These are phyloP conservation scores for Solanum raphanifolium DNA, from an alignment of 257 asterid genomes.

Conservation along the genomic window DNA sequence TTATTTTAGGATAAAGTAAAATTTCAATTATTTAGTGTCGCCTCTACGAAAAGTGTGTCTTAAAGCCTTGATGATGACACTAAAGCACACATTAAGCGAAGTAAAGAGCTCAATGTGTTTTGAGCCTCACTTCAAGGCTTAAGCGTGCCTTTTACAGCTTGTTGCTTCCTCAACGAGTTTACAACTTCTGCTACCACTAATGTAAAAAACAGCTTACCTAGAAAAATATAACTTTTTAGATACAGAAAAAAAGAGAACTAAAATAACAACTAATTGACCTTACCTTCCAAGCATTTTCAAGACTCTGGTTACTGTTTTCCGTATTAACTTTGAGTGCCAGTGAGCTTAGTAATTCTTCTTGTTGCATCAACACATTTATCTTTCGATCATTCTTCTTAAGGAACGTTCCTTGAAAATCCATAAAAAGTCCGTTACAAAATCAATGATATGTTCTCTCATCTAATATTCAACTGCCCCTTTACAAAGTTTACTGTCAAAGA, in stretches of 20 bases:
- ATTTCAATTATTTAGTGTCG: not conserved
- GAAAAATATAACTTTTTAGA: not conserved
- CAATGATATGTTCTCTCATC: not conserved
- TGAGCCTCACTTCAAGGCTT: not conserved
- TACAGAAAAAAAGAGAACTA: not conserved
- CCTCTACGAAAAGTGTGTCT: not conserved
- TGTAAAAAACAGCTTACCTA: not conserved
- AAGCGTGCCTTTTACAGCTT: not conserved
- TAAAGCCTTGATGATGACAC: not conserved
- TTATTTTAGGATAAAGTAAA: not conserved
- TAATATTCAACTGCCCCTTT: not conserved
- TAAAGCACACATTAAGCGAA: not conserved
- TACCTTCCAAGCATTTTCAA: constrained; percentile 9
- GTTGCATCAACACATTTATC: not conserved
- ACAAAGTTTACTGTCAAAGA: not conserved
- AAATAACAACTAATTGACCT: not conserved
- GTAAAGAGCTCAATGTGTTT: not conserved
- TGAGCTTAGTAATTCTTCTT: constrained; percentile 6
- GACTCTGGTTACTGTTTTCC: not conserved
- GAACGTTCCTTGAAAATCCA: not conserved
- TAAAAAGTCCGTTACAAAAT: not conserved
- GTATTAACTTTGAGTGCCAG: constrained; percentile 1
- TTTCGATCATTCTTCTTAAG: constrained; percentile 7
- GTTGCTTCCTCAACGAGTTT: not conserved
- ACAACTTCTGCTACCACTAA: not conserved